Evolutionary conservation across 1,284 basidiomycete species (phyloP).

Genomic region (Ganoderma multipileum): DNA sequence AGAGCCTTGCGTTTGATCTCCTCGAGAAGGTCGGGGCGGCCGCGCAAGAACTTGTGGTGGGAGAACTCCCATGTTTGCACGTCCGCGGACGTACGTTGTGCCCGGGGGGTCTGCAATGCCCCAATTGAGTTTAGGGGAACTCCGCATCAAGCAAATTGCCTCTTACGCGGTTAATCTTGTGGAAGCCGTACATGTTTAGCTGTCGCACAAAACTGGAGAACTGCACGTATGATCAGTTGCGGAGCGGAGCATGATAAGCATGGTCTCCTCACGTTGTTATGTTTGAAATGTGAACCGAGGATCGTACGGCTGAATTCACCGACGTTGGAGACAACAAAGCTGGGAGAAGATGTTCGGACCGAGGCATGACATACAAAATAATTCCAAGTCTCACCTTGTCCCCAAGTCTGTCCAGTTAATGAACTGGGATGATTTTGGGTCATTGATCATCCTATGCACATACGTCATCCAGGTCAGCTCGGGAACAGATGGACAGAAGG

Average conservation of each 20-base stretch:
- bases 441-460: constrained; percentile 75
- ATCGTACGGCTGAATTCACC: constrained; percentile 85
- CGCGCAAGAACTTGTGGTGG: constrained; percentile 85
- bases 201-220: constrained; percentile 91
- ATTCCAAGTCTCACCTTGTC: constrained; percentile 52
- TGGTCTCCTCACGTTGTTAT: constrained; percentile 71
- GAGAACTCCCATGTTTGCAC: constrained; percentile 91
- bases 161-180: constrained; percentile 81
- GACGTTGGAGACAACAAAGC: constrained; percentile 83
- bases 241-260: neutral
- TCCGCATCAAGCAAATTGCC: neutral
- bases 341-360: constrained; percentile 30
- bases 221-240: constrained; percentile 44
- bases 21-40: constrained; percentile 82
- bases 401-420: constrained; percentile 82
- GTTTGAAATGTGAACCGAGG: constrained; percentile 83
- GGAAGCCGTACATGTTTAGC: constrained; percentile 90
- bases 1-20: constrained; percentile 87
- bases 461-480: constrained; percentile 9
- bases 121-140: constrained; percentile 2
- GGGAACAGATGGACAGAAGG: constrained; percentile 12
- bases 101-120: constrained; percentile 73
- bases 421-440: constrained; percentile 77
- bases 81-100: constrained; percentile 79
- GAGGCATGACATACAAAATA: constrained; percentile 12